phyloP scores from a whole-genome alignment of 768 basidiomycete species.

The Agrocybe pediades region DNA sequence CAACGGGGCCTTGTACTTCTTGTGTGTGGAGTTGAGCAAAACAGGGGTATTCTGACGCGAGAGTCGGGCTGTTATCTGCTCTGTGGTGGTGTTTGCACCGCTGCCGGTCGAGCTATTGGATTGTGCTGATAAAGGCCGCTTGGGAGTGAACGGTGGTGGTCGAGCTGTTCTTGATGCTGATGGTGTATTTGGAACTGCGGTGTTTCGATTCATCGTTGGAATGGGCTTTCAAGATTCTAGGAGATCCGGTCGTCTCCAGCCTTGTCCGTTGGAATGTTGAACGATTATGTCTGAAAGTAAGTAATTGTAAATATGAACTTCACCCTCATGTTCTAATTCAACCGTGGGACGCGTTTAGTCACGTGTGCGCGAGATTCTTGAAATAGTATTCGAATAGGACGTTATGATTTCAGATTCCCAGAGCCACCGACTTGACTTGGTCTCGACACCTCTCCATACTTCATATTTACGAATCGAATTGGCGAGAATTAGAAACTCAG shows the following conservation, averaged over 20 bases:
- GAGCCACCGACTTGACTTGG: no score
- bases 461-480: no score
- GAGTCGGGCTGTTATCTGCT: constrained; percentile 20
- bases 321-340: constrained; percentile 18
- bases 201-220: constrained; percentile 15
- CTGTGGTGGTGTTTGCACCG: constrained; percentile 11
- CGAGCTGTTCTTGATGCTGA: constrained; percentile 39
- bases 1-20: constrained; percentile 70
- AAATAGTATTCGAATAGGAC: no score
- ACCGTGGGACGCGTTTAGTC: constrained; percentile 12
- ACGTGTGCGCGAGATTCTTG: constrained; percentile 7
- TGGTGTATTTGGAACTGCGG: constrained; percentile 27
- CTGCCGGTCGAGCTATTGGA: constrained; percentile 21
- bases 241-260: neutral
- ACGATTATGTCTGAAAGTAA: constrained; percentile 3
- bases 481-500: no score
- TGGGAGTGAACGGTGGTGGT: constrained; percentile 55
- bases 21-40: constrained; percentile 35
- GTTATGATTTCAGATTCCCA: no score
- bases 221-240: neutral
- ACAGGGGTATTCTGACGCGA: constrained; percentile 22
- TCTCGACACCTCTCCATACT: no score
- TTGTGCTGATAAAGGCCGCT: constrained; percentile 41
- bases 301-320: constrained; percentile 9
- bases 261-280: neutral